Evolutionary conservation across 129 eudicot species (phyloP).

Genomic region (Escallonia rubra): DNA sequence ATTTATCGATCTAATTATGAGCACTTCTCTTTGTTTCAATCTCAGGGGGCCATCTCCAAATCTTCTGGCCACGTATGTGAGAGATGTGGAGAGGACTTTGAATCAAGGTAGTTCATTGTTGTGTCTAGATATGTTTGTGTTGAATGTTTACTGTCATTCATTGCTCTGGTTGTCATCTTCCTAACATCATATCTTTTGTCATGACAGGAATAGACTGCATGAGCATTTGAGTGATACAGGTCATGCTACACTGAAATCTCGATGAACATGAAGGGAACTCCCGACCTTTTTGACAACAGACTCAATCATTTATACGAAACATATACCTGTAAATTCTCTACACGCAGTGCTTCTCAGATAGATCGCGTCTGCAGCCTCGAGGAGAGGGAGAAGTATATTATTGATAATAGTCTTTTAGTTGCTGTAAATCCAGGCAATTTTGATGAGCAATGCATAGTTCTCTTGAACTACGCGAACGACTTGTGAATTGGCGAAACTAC

Average conservation of each 20-base stretch:
- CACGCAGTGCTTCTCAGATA: no score
- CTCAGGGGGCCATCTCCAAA: conserved; percentile 48
- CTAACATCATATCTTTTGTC: conserved; percentile 10
- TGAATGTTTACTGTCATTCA: neutral
- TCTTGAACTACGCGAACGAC: no score
- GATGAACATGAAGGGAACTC: conserved; percentile 22
- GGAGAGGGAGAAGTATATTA: no score
- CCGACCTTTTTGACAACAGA: no score
- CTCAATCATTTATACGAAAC: no score
- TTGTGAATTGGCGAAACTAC: no score
- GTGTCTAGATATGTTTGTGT: neutral
- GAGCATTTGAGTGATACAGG: conserved; percentile 82
- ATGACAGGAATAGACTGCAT: conserved; percentile 64
- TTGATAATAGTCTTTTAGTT: no score
- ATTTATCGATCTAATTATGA: neutral
- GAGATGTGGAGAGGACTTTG: conserved; percentile 75
- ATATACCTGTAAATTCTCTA: no score
- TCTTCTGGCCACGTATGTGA: conserved; percentile 60
- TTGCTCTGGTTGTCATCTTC: conserved; percentile 3
- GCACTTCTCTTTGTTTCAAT: neutral
- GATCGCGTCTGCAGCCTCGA: no score
- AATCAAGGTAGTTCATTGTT: conserved; percentile 55
- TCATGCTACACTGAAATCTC: conserved; percentile 65
- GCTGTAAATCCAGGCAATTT: no score
- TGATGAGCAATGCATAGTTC: no score